These are phyloP conservation scores for Dothiorella sarmentorum DNA, from an alignment of 2,329 filamentous ascomycete genomes.

Conservation along the genomic window DNA sequence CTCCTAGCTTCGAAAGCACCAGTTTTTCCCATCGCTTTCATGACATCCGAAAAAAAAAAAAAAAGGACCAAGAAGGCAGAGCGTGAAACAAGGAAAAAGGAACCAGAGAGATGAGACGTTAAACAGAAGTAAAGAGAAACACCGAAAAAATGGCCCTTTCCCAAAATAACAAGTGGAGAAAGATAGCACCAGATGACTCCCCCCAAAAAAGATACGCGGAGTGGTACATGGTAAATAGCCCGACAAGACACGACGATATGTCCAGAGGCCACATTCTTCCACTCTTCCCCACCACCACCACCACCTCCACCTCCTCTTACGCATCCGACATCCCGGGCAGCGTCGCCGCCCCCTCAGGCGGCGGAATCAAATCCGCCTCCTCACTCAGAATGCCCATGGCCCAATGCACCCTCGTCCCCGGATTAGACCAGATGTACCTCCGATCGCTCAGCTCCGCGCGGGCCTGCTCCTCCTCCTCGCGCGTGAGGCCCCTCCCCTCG, in stretches of 20 bases:
- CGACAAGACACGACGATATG: too few relatives aligned
- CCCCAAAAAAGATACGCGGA: too few relatives aligned
- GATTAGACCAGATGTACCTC: conserved; percentile 14
- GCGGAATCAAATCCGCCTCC: conserved; percentile 10
- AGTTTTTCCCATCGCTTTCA: background rate
- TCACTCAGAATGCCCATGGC: conserved; percentile 17
- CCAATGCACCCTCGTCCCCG: conserved; percentile 17
- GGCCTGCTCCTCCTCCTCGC: background rate
- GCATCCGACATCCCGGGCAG: too few relatives aligned
- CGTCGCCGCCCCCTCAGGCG: too few relatives aligned
- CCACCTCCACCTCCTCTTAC: background rate
- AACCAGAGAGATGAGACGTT: background rate
- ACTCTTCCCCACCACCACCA: too few relatives aligned
- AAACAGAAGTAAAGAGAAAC: background rate
- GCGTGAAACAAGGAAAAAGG: background rate
- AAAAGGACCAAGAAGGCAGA: background rate
- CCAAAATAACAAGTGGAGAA: background rate
- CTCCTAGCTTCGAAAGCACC: too few relatives aligned
- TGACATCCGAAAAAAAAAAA: background rate
- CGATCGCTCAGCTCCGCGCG: conserved; percentile 7
- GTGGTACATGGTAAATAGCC: too few relatives aligned
- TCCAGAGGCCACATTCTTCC: too few relatives aligned
- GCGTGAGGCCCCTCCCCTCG: background rate
- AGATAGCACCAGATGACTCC: too few relatives aligned
- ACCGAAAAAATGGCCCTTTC: background rate